phyloP scores from a whole-genome alignment of 2,329 filamentous ascomycete genomes.

The Ophiostoma sp. region DNA sequence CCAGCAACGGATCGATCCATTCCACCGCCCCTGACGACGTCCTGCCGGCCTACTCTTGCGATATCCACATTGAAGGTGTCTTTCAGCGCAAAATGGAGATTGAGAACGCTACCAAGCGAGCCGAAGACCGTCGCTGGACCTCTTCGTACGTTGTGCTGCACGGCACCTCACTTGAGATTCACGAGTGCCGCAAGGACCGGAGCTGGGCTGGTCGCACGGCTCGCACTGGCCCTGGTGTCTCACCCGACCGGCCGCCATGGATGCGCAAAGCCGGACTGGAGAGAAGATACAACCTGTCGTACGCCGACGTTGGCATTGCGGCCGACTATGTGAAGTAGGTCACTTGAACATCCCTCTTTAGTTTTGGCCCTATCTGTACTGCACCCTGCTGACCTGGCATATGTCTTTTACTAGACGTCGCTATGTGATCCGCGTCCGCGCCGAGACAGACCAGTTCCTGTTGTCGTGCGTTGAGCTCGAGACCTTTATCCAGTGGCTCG shows the following conservation, averaged over 20 bases:
- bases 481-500: constrained; percentile 68
- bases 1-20: neutral
- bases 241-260: constrained; percentile 53
- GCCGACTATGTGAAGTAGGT: constrained; percentile 69
- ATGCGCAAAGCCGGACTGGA: constrained; percentile 58
- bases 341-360: neutral
- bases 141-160: constrained; percentile 63
- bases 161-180: constrained; percentile 67
- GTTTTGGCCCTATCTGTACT: neutral
- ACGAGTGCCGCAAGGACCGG: constrained; percentile 62
- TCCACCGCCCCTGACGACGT: constrained; percentile 40
- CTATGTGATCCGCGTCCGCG: constrained; percentile 69
- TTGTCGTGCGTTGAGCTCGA: constrained; percentile 65
- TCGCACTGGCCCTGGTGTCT: constrained; percentile 51
- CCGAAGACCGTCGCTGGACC: constrained; percentile 64
- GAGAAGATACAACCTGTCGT: constrained; percentile 69
- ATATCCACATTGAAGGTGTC: constrained; percentile 56
- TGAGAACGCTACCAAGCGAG: constrained; percentile 62
- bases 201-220: constrained; percentile 47
- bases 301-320: constrained; percentile 74
- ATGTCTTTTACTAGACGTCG: constrained; percentile 46
- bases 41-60: constrained; percentile 59
- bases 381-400: constrained; percentile 24
- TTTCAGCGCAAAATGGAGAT: constrained; percentile 67
- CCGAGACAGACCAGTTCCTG: constrained; percentile 73